Evolutionary conservation across 345 rosid species (phyloP), one percentile per base, ranked within the genome.

Genomic region (Aquilaria malaccensis): DNA sequence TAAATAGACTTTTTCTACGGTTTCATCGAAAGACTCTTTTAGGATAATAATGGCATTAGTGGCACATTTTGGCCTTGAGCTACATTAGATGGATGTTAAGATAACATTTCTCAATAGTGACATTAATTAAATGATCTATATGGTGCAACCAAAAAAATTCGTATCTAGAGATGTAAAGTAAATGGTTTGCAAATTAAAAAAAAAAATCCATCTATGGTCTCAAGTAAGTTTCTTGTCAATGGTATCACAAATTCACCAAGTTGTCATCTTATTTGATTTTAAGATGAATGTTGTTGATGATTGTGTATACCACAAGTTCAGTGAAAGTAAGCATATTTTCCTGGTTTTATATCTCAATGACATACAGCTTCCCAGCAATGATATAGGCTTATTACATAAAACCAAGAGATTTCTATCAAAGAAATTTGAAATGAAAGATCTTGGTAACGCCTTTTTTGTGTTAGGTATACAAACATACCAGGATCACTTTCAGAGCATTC

Each of bases 1-100:
- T 65, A 56, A 56, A 57, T 4, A 62, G 66, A 62, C 66, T 32
- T 62, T 62, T 12, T 62, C 66, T 51, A 56, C 43, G 13, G 37
- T 65, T 65, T 65, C 54, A 15, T 65, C 1, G 29, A 56, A 65
- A 47, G 1, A 56, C 69, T 56, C 62, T 56, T 55, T 22, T 22
- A 22, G 22, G 22, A 22, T 22, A 22, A 22, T 22, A 22, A 22
- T 22, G 22, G 22, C 22, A 45, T 56, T 9, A 58, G 13, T 1
- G 2, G n/a, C 64, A 9, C 55, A 61, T 30, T 63, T 63, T 63
- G 47, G 33, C 41, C 67, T 63, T 63, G 0, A 51, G 58, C 43
- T 50, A 50, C 53, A 50, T 50, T 3, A 50, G 13, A 45, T 60
- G 52, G 52, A 60, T 3, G 53, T 60, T 7, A 60, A 45, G 53